Percentiles rank a stretch among this genome's conserved stretches.
Evolutionary conservation across 2,329 filamentous ascomycete species (phyloP).

Genomic region (Chalaropsis ovoidea): DNA sequence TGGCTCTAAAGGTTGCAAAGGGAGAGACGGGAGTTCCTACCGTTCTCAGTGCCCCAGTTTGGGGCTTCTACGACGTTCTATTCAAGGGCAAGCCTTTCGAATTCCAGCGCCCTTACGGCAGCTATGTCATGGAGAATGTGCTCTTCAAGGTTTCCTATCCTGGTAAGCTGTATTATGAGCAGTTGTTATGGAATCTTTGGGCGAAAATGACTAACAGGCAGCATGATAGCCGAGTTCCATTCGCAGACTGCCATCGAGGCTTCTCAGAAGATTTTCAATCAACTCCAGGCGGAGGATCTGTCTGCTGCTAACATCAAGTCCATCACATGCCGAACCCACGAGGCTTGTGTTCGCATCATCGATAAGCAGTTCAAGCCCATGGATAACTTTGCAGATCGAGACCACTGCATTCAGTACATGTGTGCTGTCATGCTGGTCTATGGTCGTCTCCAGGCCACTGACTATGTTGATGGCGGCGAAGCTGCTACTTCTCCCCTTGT

Average conservation of each 20-base stretch:
- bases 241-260: constrained; percentile 97
- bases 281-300: constrained; percentile 77
- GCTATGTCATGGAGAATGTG: constrained; percentile 99
- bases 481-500: constrained; percentile 82
- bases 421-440: constrained; percentile 90
- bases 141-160: constrained; percentile 99
- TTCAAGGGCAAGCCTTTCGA: constrained; percentile 94
- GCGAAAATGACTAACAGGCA: not conserved
- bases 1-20: constrained; percentile 80
- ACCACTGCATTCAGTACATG: constrained; percentile 99
- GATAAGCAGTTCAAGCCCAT: constrained; percentile 99
- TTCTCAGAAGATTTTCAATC: constrained; percentile 74
- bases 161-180: constrained; percentile 45
- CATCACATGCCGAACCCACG: constrained; percentile 90
- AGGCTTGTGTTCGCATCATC: constrained; percentile 97
- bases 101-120: constrained; percentile 92
- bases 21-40: constrained; percentile 87
- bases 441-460: constrained; percentile 81
- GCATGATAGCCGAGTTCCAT: constrained; percentile 71
- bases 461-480: constrained; percentile 88
- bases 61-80: constrained; percentile 98
- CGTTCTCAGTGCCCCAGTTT: constrained; percentile 81
- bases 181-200: not conserved
- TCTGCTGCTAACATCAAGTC: constrained; percentile 86
- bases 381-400: constrained; percentile 99